Percentiles rank a stretch among this genome's conserved stretches.
phyloP scores from a whole-genome alignment of 1,284 basidiomycete genomes.

The Naganishia cerealis region DNA sequence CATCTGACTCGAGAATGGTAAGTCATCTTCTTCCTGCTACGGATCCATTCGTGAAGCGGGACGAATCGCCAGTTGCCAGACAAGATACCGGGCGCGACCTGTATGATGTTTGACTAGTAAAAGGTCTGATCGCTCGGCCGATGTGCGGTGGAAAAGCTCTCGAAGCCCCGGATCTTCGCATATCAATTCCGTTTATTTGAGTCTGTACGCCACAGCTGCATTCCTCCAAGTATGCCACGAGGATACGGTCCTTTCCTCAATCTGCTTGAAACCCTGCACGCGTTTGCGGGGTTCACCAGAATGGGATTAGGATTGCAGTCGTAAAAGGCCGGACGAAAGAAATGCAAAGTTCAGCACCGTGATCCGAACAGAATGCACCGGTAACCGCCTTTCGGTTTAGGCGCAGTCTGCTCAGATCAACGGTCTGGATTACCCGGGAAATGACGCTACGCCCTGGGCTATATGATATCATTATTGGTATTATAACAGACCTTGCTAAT shows the following conservation, averaged over 20 bases:
- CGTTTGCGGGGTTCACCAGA: neutral
- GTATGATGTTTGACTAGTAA: conserved; percentile 29
- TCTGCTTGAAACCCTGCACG: neutral
- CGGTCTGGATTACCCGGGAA: conserved; percentile 17
- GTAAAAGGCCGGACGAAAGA: conserved; percentile 29
- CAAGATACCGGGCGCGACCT: conserved; percentile 11
- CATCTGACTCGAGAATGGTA: neutral
- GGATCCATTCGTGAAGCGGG: neutral
- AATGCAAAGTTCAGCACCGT: neutral
- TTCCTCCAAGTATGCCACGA: conserved; percentile 30
- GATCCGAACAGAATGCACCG: neutral
- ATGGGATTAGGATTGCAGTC: neutral
- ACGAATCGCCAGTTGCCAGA: conserved; percentile 1
- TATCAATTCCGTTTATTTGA: neutral
- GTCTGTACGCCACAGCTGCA: conserved; percentile 30
- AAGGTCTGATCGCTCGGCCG: conserved; percentile 26
- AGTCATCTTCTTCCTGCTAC: neutral
- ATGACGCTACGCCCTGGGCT: conserved; percentile 15
- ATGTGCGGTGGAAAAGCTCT: neutral
- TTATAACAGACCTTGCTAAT: neutral
- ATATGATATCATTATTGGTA: neutral
- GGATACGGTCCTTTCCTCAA: conserved; percentile 7
- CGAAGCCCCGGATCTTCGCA: neutral
- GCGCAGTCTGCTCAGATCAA: neutral
- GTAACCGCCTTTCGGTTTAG: conserved; percentile 22